A percentile compares a stretch with the other conserved stretches of the same genome.
These are phyloP conservation scores for Aphanomyces euteiches DNA, from an alignment of 352 stramenopile species.

Conservation along the genomic window DNA sequence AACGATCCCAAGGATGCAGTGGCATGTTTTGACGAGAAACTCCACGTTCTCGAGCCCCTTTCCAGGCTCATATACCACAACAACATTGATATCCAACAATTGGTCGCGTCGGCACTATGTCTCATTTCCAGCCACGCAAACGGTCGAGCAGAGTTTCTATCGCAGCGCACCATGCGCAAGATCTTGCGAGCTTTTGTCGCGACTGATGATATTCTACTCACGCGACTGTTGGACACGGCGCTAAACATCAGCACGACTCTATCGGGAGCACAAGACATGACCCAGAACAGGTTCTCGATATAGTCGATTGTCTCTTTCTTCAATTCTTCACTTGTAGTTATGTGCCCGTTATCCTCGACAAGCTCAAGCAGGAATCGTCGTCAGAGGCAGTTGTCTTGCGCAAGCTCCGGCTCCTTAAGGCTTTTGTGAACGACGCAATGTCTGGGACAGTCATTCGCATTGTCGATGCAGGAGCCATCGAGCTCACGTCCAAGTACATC, in stretches of 20 bases:
- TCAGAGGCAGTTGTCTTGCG: constrained; percentile 41
- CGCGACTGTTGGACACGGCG: constrained; percentile 44
- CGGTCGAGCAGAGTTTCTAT: constrained; percentile 10
- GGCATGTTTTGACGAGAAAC: constrained; percentile 50
- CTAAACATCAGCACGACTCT: constrained; percentile 44
- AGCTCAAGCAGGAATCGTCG: constrained; percentile 41
- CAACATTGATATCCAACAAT: constrained; percentile 11
- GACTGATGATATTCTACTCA: constrained; percentile 17
- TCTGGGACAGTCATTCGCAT: constrained; percentile 46
- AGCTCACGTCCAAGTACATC: constrained; percentile 39
- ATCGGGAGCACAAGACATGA: constrained; percentile 42
- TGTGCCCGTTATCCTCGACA: constrained; percentile 46
- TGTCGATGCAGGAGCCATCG: constrained; percentile 52
- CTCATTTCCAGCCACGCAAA: constrained; percentile 10
- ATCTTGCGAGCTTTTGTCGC: constrained; percentile 19
- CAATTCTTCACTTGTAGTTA: constrained; percentile 49
- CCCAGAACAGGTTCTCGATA: constrained; percentile 50
- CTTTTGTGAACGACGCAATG: constrained; percentile 61
- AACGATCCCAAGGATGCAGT: constrained; percentile 56
- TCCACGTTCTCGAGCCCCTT: constrained; percentile 51
- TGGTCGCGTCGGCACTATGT: neutral
- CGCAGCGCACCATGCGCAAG: constrained; percentile 19
- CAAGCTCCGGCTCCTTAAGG: constrained; percentile 56
- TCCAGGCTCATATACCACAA: constrained; percentile 28
- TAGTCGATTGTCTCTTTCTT: constrained; percentile 36